phyloP scores from a whole-genome alignment of 2,329 filamentous ascomycete genomes.

The Aspergillus sp. region DNA sequence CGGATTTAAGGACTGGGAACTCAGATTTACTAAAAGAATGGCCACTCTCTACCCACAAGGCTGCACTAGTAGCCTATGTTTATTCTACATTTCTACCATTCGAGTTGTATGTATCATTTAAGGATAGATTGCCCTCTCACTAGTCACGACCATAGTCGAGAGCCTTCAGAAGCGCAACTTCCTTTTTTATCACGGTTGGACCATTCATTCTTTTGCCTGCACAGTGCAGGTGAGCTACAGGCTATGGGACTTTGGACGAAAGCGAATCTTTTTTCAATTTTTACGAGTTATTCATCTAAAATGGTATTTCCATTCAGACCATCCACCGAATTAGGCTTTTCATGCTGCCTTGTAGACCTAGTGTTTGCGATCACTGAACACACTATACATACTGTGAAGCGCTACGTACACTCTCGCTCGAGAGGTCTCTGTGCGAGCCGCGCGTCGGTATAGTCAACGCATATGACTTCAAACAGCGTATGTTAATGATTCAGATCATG shows the following conservation, averaged over 20 bases:
- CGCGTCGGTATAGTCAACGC: too few relatives aligned
- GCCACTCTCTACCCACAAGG: not conserved
- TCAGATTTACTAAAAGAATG: not conserved
- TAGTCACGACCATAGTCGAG: constrained; percentile 8
- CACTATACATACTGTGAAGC: too few relatives aligned
- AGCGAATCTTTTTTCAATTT: not conserved
- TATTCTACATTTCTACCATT: not conserved
- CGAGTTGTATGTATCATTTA: not conserved
- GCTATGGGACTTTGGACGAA: not conserved
- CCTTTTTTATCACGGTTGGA: not conserved
- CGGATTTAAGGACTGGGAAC: not conserved
- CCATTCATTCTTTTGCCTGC: not conserved
- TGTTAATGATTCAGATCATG: too few relatives aligned
- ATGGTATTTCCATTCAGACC: not conserved
- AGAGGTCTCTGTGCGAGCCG: too few relatives aligned
- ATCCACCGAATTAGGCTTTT: too few relatives aligned
- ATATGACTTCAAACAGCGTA: too few relatives aligned
- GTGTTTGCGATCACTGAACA: too few relatives aligned
- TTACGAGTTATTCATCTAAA: not conserved
- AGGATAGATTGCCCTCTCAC: constrained; percentile 5
- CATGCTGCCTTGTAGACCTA: too few relatives aligned
- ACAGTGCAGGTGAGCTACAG: not conserved
- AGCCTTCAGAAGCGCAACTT: constrained; percentile 2
- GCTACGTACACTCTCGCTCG: too few relatives aligned
- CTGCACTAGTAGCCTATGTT: not conserved